Evolutionary conservation across 176 grass and related monocot genomes (phyloP).

Genomic region (Hsuehochloa calcarea): DNA sequence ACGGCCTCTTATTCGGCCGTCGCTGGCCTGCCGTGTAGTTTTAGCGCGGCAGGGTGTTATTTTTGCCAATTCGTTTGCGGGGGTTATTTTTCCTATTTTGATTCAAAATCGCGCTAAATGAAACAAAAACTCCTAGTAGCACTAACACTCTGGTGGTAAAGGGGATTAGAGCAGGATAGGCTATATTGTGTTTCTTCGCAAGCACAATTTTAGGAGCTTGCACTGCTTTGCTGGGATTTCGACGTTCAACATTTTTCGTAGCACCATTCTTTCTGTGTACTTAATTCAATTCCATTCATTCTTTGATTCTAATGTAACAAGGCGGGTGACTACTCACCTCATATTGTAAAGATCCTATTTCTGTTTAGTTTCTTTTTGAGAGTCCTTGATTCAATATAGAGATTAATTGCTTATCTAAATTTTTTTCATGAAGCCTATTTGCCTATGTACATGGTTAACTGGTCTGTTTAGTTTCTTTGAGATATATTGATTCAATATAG

Average conservation of each 20-base stretch:
- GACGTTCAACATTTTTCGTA: slow-evolving; percentile 14
- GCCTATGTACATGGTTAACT: slow-evolving; percentile 9
- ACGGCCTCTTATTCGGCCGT: too few relatives aligned
- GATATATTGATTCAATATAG: not conserved
- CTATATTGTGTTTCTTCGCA: slow-evolving; percentile 41
- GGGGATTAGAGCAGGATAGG: not conserved
- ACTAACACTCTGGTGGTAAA: slow-evolving; percentile 37
- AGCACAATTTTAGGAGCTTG: slow-evolving; percentile 50
- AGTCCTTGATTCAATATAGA: not conserved
- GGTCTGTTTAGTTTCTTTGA: not conserved
- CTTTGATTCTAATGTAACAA: slow-evolving; percentile 38
- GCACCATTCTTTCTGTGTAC: slow-evolving; percentile 52
- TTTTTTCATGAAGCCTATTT: not conserved
- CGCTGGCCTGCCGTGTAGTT: too few relatives aligned
- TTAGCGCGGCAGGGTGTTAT: too few relatives aligned
- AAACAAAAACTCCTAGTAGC: not conserved
- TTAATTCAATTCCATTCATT: slow-evolving; percentile 42
- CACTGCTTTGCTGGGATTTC: slow-evolving; percentile 27
- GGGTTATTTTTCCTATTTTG: too few relatives aligned
- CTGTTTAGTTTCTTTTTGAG: not conserved
- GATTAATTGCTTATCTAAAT: not conserved
- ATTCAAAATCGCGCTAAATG: too few relatives aligned
- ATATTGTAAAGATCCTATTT: not conserved
- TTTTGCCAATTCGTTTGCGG: too few relatives aligned
- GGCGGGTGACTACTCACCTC: not conserved